Conservation (phyloP, 108 stramenopile genomes). For the Skeletonema tropicum region DNA sequence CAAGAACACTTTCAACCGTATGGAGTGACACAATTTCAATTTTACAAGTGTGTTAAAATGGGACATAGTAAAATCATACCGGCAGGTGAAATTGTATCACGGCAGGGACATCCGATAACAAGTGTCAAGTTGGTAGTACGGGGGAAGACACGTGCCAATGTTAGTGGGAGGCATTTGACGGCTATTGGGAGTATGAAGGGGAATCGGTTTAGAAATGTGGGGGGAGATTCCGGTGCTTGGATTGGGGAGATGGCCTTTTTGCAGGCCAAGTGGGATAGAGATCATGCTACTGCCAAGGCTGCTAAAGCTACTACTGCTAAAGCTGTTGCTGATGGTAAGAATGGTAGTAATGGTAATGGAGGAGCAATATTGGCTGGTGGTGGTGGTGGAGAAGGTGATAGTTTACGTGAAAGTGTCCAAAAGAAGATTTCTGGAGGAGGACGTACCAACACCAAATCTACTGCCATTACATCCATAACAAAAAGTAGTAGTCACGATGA, state of each 20-base stretch:
- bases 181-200: constrained; percentile 59
- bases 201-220: constrained; percentile 39
- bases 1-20: constrained; percentile 76
- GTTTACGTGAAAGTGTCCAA: constrained; percentile 4
- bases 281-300: constrained; percentile 13
- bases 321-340: not conserved
- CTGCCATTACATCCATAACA: no score
- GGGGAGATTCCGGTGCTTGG: constrained; percentile 88
- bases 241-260: constrained; percentile 87
- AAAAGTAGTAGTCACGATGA: constrained; percentile 1
- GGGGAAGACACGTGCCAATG: constrained; percentile 64
- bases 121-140: constrained; percentile 69
- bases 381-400: not conserved
- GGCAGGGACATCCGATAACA: constrained; percentile 53
- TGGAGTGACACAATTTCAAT: constrained; percentile 87
- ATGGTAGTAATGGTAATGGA: not conserved
- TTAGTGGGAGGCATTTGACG: constrained; percentile 67
- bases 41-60: constrained; percentile 54
- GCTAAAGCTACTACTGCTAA: not conserved
- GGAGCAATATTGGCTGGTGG: not conserved
- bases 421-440: constrained; percentile 9
- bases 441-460: not conserved
- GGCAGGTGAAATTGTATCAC: constrained; percentile 53
- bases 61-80: constrained; percentile 43
- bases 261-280: constrained; percentile 57